A percentile compares a stretch with the other conserved stretches of the same genome.
phyloP scores from a whole-genome alignment of 164 flowering plant genomes.

The Piper longum region DNA sequence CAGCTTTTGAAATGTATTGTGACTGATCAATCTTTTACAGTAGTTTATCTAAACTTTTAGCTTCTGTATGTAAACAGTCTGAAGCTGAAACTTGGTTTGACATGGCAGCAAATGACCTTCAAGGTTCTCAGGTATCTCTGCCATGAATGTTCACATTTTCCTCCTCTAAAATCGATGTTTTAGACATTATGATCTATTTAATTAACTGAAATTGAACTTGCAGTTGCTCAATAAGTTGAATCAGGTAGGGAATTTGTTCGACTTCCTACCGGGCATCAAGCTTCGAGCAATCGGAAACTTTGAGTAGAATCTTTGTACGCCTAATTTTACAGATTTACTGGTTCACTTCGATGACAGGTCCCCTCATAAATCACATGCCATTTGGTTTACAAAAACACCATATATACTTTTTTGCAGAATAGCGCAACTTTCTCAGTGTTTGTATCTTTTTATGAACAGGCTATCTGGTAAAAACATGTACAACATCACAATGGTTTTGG shows the following conservation, averaged over 20 bases:
- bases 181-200: neutral
- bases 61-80: constrained; percentile 26
- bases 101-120: constrained; percentile 84
- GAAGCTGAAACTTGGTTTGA: constrained; percentile 95
- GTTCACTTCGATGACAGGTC: too few species aligned
- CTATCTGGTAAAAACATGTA: constrained; percentile 38
- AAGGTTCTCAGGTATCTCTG: constrained; percentile 71
- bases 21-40: neutral
- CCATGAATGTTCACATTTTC: too few species aligned
- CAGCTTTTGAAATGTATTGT: too few species aligned
- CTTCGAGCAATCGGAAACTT: constrained; percentile 67
- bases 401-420: too few species aligned
- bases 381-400: too few species aligned
- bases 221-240: constrained; percentile 63
- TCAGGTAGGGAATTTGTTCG: constrained; percentile 49
- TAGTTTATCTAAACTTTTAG: neutral
- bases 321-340: neutral
- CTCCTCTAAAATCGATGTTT: neutral
- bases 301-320: constrained; percentile 34
- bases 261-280: constrained; percentile 53
- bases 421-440: too few species aligned
- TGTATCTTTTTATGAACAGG: constrained; percentile 20
- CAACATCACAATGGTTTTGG: constrained; percentile 62
- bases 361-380: too few species aligned
- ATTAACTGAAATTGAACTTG: neutral